phyloP scores from a whole-genome alignment of 306 rosid genomes.

The Senna siamea region DNA sequence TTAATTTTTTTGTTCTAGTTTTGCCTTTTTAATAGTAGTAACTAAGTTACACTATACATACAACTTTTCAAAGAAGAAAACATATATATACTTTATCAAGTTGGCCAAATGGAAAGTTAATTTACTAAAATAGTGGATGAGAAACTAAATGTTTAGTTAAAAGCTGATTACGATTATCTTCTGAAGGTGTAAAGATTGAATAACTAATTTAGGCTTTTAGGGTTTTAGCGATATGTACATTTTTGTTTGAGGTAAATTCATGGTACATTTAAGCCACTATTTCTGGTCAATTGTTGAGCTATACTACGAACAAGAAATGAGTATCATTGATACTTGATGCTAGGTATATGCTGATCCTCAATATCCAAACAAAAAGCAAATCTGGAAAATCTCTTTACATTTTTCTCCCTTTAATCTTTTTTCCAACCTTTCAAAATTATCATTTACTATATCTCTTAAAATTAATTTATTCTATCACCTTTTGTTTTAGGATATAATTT shows the following conservation, averaged over 20 bases:
- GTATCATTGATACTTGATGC: neutral
- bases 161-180: neutral
- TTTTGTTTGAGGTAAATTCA: conserved; percentile 61
- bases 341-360: neutral
- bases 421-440: neutral
- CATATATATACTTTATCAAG: no score
- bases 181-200: neutral
- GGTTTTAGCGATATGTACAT: conserved; percentile 46
- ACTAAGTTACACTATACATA: no score
- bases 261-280: conserved; percentile 15
- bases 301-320: conserved; percentile 8
- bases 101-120: neutral
- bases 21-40: no score
- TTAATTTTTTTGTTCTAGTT: no score
- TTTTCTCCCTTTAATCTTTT: neutral
- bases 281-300: neutral
- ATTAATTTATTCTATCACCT: neutral
- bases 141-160: neutral
- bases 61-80: no score
- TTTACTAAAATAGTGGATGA: neutral
- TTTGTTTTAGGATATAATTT: neutral
- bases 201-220: neutral
- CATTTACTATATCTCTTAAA: neutral
- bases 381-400: neutral
- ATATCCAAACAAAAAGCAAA: neutral